Conservation (phyloP, 306 rosid species). For the Vigna reflexopilosa region DNA sequence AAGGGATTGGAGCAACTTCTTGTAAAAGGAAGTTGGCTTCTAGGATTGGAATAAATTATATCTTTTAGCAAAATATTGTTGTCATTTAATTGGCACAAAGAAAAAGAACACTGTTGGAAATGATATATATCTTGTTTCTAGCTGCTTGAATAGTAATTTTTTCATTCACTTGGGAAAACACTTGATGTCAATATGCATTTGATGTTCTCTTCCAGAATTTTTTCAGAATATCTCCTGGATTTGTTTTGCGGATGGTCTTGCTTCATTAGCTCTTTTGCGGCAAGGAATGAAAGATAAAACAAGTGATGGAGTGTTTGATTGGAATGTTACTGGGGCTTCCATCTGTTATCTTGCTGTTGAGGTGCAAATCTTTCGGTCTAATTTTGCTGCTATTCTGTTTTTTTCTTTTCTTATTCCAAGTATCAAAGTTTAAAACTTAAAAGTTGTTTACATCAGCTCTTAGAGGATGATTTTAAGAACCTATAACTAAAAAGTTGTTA, state of each 20-base stretch:
- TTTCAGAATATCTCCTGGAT: conserved; percentile 95
- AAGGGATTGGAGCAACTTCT: no score
- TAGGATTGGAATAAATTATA: no score
- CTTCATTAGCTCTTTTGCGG: conserved; percentile 92
- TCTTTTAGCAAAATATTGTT: conserved; percentile 4
- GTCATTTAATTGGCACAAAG: conserved; percentile 9
- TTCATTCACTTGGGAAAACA: conserved; percentile 17
- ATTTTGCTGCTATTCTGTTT: conserved; percentile 33
- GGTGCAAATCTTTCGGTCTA: conserved; percentile 53
- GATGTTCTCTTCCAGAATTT: conserved; percentile 70
- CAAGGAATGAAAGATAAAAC: conserved; percentile 97
- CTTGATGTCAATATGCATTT: conserved; percentile 18
- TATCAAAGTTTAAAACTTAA: conserved; percentile 36
- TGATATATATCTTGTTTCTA: conserved; percentile 15
- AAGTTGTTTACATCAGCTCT: not conserved
- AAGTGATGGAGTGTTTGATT: conserved; percentile 77
- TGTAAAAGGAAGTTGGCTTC: no score
- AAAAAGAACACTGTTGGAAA: conserved; percentile 22
- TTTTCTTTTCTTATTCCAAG: conserved; percentile 35
- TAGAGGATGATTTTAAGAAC: not conserved
- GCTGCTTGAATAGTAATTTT: conserved; percentile 29
- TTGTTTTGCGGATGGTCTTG: conserved; percentile 99
- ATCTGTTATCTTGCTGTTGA: conserved; percentile 90
- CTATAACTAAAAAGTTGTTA: not conserved
- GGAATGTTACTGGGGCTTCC: conserved; percentile 97